Base-by-base conservation (phyloP, 1,139 yeast genomes). In the Yamadazyma atlantica region DNA sequence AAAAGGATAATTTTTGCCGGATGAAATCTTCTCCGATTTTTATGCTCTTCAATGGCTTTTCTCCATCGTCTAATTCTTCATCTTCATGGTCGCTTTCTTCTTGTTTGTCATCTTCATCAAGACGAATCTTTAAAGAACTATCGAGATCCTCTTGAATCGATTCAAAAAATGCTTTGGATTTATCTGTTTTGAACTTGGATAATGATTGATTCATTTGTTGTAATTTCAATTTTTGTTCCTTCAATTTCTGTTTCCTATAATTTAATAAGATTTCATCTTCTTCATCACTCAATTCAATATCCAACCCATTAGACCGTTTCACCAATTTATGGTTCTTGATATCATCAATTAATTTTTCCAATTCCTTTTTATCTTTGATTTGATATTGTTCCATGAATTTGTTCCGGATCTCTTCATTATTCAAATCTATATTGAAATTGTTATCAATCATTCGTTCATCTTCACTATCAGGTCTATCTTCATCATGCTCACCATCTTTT, bases 381-480 rank as follows among this genome's bases (percentile, higher is more conserved):
- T 81, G 78, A 49, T 85, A 85, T 37, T 85, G 84, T 44, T 81
- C 82, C 53, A 82, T 79, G 41, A 82, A 74, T 49, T 78, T 73
- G 41, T 74, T 67, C 41, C 84, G 75, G 33, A 87, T 65, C 39
- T 78, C 84, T 31, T 72, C 78, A 42, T 80, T 76, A 47, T 82
- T 76, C 37, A 81, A 67, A 36, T 78, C 78, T 30, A 81, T 66
- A 37, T 75, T 75, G 33, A 81, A 70, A 34, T 74, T 68, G 63
- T 87, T 90, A 58, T 89, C 96, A 40, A 89, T 81, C 82, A 88
- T 81, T 42, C 68, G 75, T 57, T 85, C 95, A 55, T 88, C 84
- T 46, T 86, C 95, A 22, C 89, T 80, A 51, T 84, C 77, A 36
- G 82, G 87, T 17, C 35, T 37, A 23, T 67, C 60, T 44, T 82